Conservation (phyloP, 371 early-diverging fungal species). For the Mortierella sp. region DNA sequence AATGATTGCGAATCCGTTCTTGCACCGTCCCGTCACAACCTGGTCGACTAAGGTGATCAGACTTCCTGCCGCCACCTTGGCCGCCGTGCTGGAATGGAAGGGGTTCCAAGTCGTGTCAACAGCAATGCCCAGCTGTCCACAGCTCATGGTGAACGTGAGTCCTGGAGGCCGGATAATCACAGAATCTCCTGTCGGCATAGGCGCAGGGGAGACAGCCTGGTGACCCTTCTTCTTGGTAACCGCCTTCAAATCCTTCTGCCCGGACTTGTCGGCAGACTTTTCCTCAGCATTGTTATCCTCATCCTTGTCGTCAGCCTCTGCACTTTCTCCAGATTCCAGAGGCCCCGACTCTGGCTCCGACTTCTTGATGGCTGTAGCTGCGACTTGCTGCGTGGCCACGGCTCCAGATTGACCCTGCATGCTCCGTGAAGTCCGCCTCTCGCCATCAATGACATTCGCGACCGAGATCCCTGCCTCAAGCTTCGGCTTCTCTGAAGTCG, state of each 20-base stretch:
- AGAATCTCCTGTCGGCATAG: conserved; percentile 36
- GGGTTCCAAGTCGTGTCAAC: conserved; percentile 75
- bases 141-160: conserved; percentile 66
- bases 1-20: conserved; percentile 77
- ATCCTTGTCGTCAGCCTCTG: conserved; percentile 8
- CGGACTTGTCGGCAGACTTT: conserved; percentile 22
- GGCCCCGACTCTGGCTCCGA: neutral
- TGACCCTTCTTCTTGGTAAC: conserved; percentile 43
- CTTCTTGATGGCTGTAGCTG: neutral
- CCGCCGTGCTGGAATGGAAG: conserved; percentile 64
- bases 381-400: neutral
- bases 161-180: conserved; percentile 63
- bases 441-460: conserved; percentile 25
- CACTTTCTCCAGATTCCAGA: neutral
- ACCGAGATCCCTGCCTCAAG: conserved; percentile 15
- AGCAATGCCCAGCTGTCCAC: conserved; percentile 69
- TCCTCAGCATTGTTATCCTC: conserved; percentile 24
- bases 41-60: conserved; percentile 66
- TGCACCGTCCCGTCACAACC: conserved; percentile 66
- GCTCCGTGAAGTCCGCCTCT: conserved; percentile 38
- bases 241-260: conserved; percentile 19
- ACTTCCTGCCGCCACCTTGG: conserved; percentile 70
- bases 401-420: conserved; percentile 36
- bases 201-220: conserved; percentile 43
- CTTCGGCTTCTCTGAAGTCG: conserved; percentile 2